Percentiles rank a stretch among this genome's conserved stretches.
Conservation (phyloP, 225 moss, liverwort and hornwort species). For the Anthoceros angustus region DNA sequence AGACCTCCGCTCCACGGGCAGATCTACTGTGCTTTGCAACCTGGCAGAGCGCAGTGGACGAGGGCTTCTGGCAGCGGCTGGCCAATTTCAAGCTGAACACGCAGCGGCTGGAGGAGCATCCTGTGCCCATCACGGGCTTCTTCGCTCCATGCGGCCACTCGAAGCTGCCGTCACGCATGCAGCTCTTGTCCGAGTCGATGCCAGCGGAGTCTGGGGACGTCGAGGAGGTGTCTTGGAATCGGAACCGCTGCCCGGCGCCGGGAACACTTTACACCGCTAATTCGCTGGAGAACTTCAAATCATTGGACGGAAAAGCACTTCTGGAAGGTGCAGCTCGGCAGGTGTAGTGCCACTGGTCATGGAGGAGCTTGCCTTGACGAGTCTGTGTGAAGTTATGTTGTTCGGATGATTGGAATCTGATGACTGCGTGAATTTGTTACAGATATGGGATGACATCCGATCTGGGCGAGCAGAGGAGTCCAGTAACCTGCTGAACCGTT, state of each 20-base stretch:
- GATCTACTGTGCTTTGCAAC: slow-evolving; percentile 53
- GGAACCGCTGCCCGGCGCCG: slow-evolving; percentile 80
- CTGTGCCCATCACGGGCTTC: slow-evolving; percentile 50
- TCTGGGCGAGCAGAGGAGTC: slow-evolving; percentile 94
- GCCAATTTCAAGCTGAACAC: slow-evolving; percentile 93
- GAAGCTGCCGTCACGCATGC: slow-evolving; percentile 57
- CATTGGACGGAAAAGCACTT: slow-evolving; percentile 50
- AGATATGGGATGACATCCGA: slow-evolving; percentile 91
- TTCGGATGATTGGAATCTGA: neutral
- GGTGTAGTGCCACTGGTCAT: slow-evolving; percentile 19
- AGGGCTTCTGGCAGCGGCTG: slow-evolving; percentile 86
- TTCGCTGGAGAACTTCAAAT: slow-evolving; percentile 65
- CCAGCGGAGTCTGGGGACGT: slow-evolving; percentile 60
- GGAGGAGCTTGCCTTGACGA: neutral
- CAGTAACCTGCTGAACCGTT: slow-evolving; percentile 69
- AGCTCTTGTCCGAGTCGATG: slow-evolving; percentile 77
- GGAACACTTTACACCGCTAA: slow-evolving; percentile 77
- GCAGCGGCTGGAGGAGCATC: slow-evolving; percentile 72
- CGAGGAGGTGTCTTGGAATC: slow-evolving; percentile 41
- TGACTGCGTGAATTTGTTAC: slow-evolving; percentile 11
- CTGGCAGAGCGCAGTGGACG: slow-evolving; percentile 81
- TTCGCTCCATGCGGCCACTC: slow-evolving; percentile 94
- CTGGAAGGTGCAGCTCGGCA: slow-evolving; percentile 39
- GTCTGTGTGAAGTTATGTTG: neutral
- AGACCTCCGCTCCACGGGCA: too few relatives aligned